Evolutionary conservation across 345 rosid species (phyloP), one percentile per base, ranked within the genome.

Genomic region (Boechera stricta): DNA sequence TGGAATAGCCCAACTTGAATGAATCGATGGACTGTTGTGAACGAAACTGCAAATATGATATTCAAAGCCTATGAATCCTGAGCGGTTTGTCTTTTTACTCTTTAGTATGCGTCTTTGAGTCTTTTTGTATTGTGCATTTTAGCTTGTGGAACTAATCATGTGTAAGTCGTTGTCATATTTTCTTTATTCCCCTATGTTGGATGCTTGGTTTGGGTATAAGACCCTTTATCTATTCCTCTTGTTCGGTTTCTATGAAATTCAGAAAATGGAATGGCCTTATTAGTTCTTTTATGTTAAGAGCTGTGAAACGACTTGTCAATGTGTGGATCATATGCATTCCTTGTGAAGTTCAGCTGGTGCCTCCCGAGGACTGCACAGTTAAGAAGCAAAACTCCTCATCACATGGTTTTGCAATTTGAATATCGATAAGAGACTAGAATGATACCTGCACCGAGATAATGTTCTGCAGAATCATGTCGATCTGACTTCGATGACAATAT

Each of bases 281-380:
- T 49, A 61, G 29, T 63, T 42, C n/a, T 57, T 32, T 33, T 33
- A 33, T n/a, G 42, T 32, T 13, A 58, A 4, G 7, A 58, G 13
- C 10, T 36, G 64, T 58, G 64, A 33, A 35, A 58, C 18, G 6
- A 21, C 41, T 41, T 24, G 59, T 45, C 24, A 7, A 64, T 64
- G 7, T 26, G 10, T 63, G 48, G 6, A 36, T 75, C 72, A 42
- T 77, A 79, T 83, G 86, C 64, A 78, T 84, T 76, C 84, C 90
- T 79, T 85, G 84, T 1, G 79, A 57, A 29, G 78, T 82, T 82
- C 87, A 75, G 47, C 64, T 59, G 47, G 54, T 29, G 44, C 57
- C 76, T 67, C 58, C 75, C 0, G 85, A 70, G 13, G 73, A 60
- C 91, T 89, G 82, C 74, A 65, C 61, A 79, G 11, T 64, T 64